Evolutionary conservation across 805 yeast species (phyloP).

Genomic region (Wickerhamiella sergipiensis): DNA sequence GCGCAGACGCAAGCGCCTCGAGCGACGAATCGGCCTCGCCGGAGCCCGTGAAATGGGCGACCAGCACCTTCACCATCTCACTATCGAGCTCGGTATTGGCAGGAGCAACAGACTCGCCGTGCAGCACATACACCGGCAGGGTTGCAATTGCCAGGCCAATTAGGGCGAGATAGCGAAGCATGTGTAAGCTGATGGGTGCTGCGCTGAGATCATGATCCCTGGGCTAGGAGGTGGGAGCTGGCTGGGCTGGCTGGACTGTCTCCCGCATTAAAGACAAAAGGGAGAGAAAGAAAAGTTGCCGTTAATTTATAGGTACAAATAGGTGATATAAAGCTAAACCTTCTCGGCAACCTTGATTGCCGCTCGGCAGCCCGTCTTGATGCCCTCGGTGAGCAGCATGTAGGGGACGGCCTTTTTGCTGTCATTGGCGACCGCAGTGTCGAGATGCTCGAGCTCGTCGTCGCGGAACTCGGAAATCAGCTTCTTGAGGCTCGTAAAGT

Average conservation of each 20-base stretch:
- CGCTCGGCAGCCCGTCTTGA: constrained; percentile 67
- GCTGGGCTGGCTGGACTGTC: too few species aligned
- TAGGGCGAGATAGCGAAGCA: constrained; percentile 4
- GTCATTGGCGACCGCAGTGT: constrained; percentile 85
- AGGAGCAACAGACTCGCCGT: constrained; percentile 8
- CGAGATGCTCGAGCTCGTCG: constrained; percentile 88
- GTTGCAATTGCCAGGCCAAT: constrained; percentile 6
- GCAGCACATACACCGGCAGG: constrained; percentile 14
- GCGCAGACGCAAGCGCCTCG: constrained; percentile 6
- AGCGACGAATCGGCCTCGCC: constrained; percentile 5
- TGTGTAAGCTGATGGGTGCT: too few species aligned
- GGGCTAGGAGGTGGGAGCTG: too few species aligned
- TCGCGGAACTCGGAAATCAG: constrained; percentile 71
- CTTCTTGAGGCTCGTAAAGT: constrained; percentile 42
- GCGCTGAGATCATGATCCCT: too few species aligned
- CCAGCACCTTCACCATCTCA: constrained; percentile 6
- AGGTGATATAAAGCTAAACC: too few species aligned
- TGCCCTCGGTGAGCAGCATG: constrained; percentile 72
- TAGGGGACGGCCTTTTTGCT: constrained; percentile 91
- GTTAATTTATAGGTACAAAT: too few species aligned
- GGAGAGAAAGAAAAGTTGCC: too few species aligned
- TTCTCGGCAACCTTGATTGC: constrained; percentile 90
- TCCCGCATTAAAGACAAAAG: too few species aligned
- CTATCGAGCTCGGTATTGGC: constrained; percentile 6
- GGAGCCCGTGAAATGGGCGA: constrained; percentile 15